These are phyloP conservation scores for Solanum pimpinellifolium DNA, from an alignment of 257 asterid genomes.

Conservation along the genomic window DNA sequence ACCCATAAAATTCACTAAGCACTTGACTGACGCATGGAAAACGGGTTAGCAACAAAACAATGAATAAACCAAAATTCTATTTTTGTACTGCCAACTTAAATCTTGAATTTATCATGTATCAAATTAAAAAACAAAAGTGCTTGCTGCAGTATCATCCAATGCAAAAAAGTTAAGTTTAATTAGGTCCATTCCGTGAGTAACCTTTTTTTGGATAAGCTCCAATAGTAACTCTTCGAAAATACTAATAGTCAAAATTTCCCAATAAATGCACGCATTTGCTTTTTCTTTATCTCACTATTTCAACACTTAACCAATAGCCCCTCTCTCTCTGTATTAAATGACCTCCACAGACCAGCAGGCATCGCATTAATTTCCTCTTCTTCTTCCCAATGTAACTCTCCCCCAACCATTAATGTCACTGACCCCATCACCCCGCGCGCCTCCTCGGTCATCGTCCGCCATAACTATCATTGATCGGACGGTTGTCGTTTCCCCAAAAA, in stretches of 20 bases:
- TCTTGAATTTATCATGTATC: background rate
- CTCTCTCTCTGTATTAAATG: background rate
- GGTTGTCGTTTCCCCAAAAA: background rate
- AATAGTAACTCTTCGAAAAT: background rate
- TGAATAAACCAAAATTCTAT: background rate
- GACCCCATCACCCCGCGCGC: background rate
- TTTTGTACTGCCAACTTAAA: background rate
- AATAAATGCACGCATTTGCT: constrained; percentile 1
- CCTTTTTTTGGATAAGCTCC: background rate
- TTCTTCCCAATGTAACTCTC: background rate
- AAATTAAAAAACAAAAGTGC: background rate
- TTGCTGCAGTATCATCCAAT: background rate
- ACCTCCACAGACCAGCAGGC: constrained; percentile 3
- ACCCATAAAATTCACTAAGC: no score
- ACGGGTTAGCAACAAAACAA: background rate
- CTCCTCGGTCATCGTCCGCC: background rate
- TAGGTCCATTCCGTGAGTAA: background rate
- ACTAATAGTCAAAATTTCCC: background rate
- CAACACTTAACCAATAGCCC: background rate
- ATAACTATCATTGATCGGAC: background rate
- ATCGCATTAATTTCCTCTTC: constrained; percentile 1
- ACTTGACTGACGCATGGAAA: background rate
- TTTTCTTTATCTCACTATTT: background rate
- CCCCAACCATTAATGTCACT: constrained; percentile 1
- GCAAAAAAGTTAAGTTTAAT: background rate